Evolutionary conservation across 108 stramenopile species (phyloP), one percentile per base, ranked within the genome.

Genomic region (Fragilariopsis cylindrus): DNA sequence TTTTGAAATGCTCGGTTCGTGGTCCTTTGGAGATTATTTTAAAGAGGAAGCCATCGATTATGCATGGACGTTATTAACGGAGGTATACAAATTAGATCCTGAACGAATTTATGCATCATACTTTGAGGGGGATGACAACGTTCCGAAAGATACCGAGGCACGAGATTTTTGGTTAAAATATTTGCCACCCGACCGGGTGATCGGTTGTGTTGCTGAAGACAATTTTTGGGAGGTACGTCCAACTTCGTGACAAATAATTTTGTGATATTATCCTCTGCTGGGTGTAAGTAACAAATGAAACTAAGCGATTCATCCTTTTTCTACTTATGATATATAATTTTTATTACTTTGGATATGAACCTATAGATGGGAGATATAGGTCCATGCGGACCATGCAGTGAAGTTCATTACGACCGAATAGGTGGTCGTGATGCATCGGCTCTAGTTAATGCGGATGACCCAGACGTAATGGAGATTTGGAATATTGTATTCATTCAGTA

Each of bases 1-100:
- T 75, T 99, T 99, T 82, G 98, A 99, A 79, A 99, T 99, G 99
- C 77, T 99, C 39, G 98, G 98, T 2, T 86, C 81, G 50, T 99
- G 98, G 98, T 85, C 83, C 12, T 99, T 99, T 81, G 97, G 97
- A 39, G 87, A 90, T 78, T 97, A 97, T 80, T 98, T 96, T 81
- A 97, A 98, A 79, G 82, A 97, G 77, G 88, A 98, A 65, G 98
- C 99, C 21, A 97, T 99, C 73, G 84, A 81, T 19, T 94, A 82
- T 82, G 92, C 99, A 45, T 99, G 96, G 97, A 93, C 97, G 16
- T 84, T 98, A 39, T 82, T 99, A 74, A 95, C 93, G 16, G 74
- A 91, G 6, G 97, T 94, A 6, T 99, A 94, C 75, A 86, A 88
- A 53, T 76, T 99, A 53, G 88, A 97, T 65, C 72, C 77, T 18